Conservation (phyloP, 2,329 filamentous ascomycete genomes). For the Dothistroma pini region DNA sequence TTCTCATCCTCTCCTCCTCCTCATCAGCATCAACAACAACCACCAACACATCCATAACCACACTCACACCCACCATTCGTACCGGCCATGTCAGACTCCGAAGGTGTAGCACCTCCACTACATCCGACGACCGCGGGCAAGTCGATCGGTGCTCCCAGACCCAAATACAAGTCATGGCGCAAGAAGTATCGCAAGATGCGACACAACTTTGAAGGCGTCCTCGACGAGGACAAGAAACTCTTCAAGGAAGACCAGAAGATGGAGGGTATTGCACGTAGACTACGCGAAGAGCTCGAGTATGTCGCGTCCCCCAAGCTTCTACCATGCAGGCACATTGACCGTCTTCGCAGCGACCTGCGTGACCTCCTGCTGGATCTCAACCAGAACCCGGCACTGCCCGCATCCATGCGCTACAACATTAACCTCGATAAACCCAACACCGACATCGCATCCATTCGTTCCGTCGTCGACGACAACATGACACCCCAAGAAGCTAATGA, state of each 20-base stretch:
- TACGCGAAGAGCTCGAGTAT: slow-evolving; percentile 92
- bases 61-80: not conserved
- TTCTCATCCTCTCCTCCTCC: too few relatives aligned
- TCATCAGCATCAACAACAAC: not conserved
- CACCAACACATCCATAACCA: not conserved
- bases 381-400: slow-evolving; percentile 55
- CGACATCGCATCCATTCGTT: slow-evolving; percentile 49
- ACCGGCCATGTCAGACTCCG: slow-evolving; percentile 32
- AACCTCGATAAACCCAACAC: slow-evolving; percentile 71
- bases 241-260: slow-evolving; percentile 80
- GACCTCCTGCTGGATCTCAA: slow-evolving; percentile 91
- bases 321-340: slow-evolving; percentile 14
- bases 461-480: slow-evolving; percentile 45
- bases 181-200: slow-evolving; percentile 97
- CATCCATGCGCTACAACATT: slow-evolving; percentile 53
- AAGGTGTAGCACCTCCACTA: slow-evolving; percentile 20
- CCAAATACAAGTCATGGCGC: slow-evolving; percentile 38
- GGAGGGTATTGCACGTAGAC: slow-evolving; percentile 71
- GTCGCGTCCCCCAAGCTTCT: slow-evolving; percentile 32
- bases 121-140: slow-evolving; percentile 23
- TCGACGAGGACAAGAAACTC: slow-evolving; percentile 76
- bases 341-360: slow-evolving; percentile 66
- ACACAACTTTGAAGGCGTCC: slow-evolving; percentile 70
- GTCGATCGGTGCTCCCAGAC: slow-evolving; percentile 24
- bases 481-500: slow-evolving; percentile 32